Conservation (phyloP, 805 yeast genomes). For the Metschnikowia amazonensis region DNA sequence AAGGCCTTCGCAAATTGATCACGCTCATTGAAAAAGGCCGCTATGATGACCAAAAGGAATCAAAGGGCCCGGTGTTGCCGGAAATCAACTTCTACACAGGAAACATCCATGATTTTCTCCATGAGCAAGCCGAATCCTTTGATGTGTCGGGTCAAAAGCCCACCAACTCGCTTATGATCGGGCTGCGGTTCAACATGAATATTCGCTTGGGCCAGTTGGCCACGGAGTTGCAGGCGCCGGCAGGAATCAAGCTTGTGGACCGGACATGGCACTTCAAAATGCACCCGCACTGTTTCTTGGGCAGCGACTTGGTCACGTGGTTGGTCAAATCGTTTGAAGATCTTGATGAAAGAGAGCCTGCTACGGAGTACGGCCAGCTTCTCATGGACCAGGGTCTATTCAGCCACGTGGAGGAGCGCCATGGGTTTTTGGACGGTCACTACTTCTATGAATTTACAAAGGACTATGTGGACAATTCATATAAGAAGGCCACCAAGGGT, state of each 20-base stretch:
- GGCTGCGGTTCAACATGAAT: constrained; percentile 43
- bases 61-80: constrained; percentile 48
- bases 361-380: constrained; percentile 71
- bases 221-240: constrained; percentile 59
- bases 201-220: constrained; percentile 55
- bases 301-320: constrained; percentile 86
- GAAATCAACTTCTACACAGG: constrained; percentile 89
- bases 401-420: constrained; percentile 78
- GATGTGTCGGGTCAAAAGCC: constrained; percentile 36
- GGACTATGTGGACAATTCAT: constrained; percentile 43
- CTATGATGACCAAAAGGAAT: constrained; percentile 29
- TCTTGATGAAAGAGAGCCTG: constrained; percentile 77
- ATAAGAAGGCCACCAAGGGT: constrained; percentile 15
- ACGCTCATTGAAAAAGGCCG: constrained; percentile 57
- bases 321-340: constrained; percentile 72
- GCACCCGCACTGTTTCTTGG: constrained; percentile 75
- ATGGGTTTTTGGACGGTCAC: constrained; percentile 87
- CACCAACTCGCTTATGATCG: constrained; percentile 26
- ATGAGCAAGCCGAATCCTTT: constrained; percentile 42
- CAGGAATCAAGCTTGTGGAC: constrained; percentile 64
- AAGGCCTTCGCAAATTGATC: constrained; percentile 74
- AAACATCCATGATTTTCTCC: constrained; percentile 62
- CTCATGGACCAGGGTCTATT: constrained; percentile 71
- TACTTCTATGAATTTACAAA: constrained; percentile 75
- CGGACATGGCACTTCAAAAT: constrained; percentile 88